phyloP scores from a whole-genome alignment of 2,329 filamentous ascomycete genomes.

The Xylariaceae sp. region DNA sequence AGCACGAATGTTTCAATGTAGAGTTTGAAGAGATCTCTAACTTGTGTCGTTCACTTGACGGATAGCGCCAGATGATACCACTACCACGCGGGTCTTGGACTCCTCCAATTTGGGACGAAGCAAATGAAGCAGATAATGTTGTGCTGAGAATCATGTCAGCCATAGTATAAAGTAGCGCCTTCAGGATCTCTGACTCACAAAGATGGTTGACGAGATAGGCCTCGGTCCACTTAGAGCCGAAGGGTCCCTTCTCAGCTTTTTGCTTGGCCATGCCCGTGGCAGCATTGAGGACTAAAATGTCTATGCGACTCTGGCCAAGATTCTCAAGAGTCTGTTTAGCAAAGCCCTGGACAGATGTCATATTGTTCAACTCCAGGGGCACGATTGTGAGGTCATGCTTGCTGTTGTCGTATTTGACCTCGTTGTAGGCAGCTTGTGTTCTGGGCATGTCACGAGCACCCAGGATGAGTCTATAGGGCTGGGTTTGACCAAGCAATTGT shows the following conservation, averaged over 20 bases:
- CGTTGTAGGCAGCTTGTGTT: constrained; percentile 42
- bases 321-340: constrained; percentile 42
- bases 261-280: constrained; percentile 38
- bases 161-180: background rate
- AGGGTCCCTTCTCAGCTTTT: constrained; percentile 34
- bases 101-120: constrained; percentile 46
- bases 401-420: constrained; percentile 39
- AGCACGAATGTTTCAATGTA: background rate
- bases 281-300: constrained; percentile 51
- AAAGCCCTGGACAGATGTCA: constrained; percentile 46
- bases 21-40: constrained; percentile 15
- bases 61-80: constrained; percentile 51
- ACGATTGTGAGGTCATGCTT: constrained; percentile 44
- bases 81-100: constrained; percentile 46
- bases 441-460: constrained; percentile 45
- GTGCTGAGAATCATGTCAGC: constrained; percentile 36
- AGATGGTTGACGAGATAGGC: constrained; percentile 51
- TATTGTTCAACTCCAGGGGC: constrained; percentile 46
- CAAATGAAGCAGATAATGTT: constrained; percentile 52
- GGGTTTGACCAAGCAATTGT: constrained; percentile 44
- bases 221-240: constrained; percentile 50
- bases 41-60: constrained; percentile 39
- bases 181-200: constrained; percentile 34
- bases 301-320: constrained; percentile 41
- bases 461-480: constrained; percentile 48